Percentiles rank a stretch among this genome's conserved stretches.
phyloP scores from a whole-genome alignment of 208 protist genomes.

The Trypanosoma boissoni region DNA sequence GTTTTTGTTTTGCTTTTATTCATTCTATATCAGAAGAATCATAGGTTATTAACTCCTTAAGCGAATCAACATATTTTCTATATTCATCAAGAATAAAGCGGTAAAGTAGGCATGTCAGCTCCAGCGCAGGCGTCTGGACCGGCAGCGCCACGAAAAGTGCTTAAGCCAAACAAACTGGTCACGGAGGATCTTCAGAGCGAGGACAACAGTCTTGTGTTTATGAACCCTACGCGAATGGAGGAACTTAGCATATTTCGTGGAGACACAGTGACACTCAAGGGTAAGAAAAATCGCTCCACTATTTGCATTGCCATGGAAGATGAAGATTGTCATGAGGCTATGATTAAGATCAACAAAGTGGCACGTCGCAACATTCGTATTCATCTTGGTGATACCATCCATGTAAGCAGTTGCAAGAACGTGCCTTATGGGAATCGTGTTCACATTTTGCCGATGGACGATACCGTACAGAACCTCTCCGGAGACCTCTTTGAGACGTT shows the following conservation, averaged over 20 bases:
- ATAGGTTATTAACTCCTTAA: too few relatives aligned
- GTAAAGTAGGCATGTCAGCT: slow-evolving; percentile 13
- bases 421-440: slow-evolving; percentile 98
- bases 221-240: slow-evolving; percentile 96
- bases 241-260: slow-evolving; percentile 98
- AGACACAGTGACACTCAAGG: slow-evolving; percentile 97
- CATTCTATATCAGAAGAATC: slow-evolving; percentile 1
- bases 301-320: slow-evolving; percentile 97
- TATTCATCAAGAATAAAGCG: background rate
- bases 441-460: slow-evolving; percentile 99
- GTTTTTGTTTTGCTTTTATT: slow-evolving; percentile 8
- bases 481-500: slow-evolving; percentile 99
- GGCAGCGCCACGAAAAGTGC: slow-evolving; percentile 9
- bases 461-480: slow-evolving; percentile 99
- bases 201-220: slow-evolving; percentile 97
- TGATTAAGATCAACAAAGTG: slow-evolving; percentile 99
- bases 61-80: too few relatives aligned
- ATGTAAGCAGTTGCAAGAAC: slow-evolving; percentile 94
- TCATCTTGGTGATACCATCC: slow-evolving; percentile 97
- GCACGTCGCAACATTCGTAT: slow-evolving; percentile 99
- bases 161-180: slow-evolving; percentile 95
- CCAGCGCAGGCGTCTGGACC: background rate
- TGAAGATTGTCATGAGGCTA: slow-evolving; percentile 90
- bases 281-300: slow-evolving; percentile 97
- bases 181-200: slow-evolving; percentile 98